Conservation (phyloP, 2,329 filamentous ascomycete genomes). For the Trichoderma sp. region DNA sequence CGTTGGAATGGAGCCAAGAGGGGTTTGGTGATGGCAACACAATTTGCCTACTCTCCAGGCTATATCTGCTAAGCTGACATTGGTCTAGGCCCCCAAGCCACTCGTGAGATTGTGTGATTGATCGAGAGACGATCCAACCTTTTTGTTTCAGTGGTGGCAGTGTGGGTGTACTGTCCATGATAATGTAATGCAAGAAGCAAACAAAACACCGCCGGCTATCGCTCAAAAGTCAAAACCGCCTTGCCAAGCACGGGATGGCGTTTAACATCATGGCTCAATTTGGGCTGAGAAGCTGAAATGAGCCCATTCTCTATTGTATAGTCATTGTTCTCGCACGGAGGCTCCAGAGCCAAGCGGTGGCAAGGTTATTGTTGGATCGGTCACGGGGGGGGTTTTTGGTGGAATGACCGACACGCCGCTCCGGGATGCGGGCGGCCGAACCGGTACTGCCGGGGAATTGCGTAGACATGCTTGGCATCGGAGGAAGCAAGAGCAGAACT, state of each 20-base stretch:
- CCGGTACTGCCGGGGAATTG: constrained; percentile 5
- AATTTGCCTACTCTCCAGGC: neutral
- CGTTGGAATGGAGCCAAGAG: constrained; percentile 6
- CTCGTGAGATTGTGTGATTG: neutral
- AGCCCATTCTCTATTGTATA: neutral
- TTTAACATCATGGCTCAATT: neutral
- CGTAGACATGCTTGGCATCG: neutral
- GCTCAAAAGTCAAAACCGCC: neutral
- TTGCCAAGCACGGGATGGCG: constrained; percentile 9
- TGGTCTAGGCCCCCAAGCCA: neutral
- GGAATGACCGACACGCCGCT: neutral
- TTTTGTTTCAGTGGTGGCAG: neutral
- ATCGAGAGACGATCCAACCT: neutral
- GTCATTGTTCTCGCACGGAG: neutral
- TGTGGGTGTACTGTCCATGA: neutral
- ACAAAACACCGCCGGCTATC: neutral
- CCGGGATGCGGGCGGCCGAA: neutral
- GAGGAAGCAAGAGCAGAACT: neutral
- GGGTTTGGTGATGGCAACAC: neutral
- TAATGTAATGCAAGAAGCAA: neutral
- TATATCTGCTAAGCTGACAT: neutral
- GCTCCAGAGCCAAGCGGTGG: neutral
- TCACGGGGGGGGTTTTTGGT: neutral
- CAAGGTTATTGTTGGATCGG: neutral
- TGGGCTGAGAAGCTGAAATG: neutral